Conservation (phyloP, 208 protist genomes). For the Crithidia thermophila region DNA sequence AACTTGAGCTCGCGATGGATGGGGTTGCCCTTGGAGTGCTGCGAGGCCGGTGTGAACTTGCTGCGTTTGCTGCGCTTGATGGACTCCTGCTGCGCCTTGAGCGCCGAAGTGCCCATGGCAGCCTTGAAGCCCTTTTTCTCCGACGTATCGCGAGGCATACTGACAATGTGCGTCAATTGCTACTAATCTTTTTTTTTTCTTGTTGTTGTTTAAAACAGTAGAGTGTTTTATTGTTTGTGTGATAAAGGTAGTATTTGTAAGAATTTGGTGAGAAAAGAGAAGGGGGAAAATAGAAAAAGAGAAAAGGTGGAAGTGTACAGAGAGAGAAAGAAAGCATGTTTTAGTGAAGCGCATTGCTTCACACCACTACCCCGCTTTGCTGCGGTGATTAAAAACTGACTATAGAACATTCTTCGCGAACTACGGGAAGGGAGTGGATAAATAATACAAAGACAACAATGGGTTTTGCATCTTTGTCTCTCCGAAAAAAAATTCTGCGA, state of each 20-base stretch:
- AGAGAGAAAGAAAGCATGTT: background rate
- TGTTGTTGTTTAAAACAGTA: too few relatives aligned
- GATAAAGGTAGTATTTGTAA: too few relatives aligned
- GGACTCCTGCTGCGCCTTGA: slow-evolving; percentile 55
- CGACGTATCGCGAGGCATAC: slow-evolving; percentile 67
- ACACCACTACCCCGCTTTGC: background rate
- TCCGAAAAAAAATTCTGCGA: too few relatives aligned
- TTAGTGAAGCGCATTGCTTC: too few relatives aligned
- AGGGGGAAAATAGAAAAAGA: background rate
- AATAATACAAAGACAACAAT: background rate
- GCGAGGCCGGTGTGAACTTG: slow-evolving; percentile 76
- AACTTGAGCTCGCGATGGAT: slow-evolving; percentile 88
- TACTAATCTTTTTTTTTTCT: background rate
- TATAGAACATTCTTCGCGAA: background rate
- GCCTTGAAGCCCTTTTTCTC: slow-evolving; percentile 57
- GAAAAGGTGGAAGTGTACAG: background rate
- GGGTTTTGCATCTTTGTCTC: background rate
- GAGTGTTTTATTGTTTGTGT: too few relatives aligned
- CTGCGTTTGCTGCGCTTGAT: slow-evolving; percentile 82
- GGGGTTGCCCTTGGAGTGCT: slow-evolving; percentile 80
- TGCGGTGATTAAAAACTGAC: background rate
- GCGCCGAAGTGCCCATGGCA: slow-evolving; percentile 45
- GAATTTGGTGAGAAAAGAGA: background rate
- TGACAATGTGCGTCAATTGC: background rate
- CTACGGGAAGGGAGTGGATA: background rate